Evolutionary conservation across 2,329 filamentous ascomycete species (phyloP), one percentile per base, ranked within the genome.

Genomic region (Volutella citrinella): DNA sequence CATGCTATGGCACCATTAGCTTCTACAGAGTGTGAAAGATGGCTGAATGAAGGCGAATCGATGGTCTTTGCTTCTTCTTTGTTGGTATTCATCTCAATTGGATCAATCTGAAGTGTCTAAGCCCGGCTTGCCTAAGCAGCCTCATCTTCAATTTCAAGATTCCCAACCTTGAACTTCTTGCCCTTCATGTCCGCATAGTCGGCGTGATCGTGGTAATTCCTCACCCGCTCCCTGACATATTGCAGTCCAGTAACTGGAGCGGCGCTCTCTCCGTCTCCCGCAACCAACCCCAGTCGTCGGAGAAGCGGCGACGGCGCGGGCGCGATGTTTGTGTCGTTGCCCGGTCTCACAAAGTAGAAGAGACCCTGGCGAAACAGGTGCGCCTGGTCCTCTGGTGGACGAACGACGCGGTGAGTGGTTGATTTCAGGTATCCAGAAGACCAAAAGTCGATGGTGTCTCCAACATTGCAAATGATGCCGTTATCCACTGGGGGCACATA

Each of bases 391-490:
- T 57, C 51, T 1, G 67, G 66, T 3, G 67, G 67, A 0, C 56
- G 61, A 1, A 66, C 60, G 3, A 69, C 66, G 11, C 66, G 57
- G 35, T 70, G 66, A 15, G 68, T 59, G 34, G 62, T 66, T 40
- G 61, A 66, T 51, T 65, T 68, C 3, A 70, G 44, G 39, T 69
- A 68, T 2, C 69, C 65, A 22, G 62, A 56, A 6, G 69, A 72
- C 20, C 73, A 55, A 23, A 71, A 69, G 12, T 69, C 63, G 34
- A 76, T 55, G 5, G 66, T 61, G 52, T 76, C 72, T 10, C 67
- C 70, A 1, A 69, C 64, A 41, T 76, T 76, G 36, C 74, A 69
- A 1, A 68, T 70, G 32, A 76, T 74, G n/a, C 64, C 70, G 1
- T 64, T 68, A 10, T 66, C 60, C 28, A 68, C 60, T 1, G 69